Percentiles rank a stretch among this genome's conserved stretches.
Conservation (phyloP, 2,329 filamentous ascomycete genomes). For the Aspergillus piperis region DNA sequence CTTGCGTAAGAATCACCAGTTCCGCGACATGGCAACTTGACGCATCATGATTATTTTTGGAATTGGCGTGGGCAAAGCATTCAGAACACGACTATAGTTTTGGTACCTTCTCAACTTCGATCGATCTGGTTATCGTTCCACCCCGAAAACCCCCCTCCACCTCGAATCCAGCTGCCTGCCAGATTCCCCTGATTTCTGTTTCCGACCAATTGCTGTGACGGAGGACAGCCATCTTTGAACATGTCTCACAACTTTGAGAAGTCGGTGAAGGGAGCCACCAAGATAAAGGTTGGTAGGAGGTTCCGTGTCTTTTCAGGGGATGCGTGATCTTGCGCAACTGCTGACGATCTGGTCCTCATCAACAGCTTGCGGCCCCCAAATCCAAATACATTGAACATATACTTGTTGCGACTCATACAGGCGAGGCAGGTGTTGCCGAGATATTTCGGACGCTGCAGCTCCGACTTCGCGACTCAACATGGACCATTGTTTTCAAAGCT, state of each 20-base stretch:
- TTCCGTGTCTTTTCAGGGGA: not conserved
- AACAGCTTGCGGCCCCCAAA: conserved; percentile 88
- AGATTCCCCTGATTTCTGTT: conserved; percentile 15
- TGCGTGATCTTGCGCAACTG: not conserved
- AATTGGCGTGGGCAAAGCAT: conserved; percentile 27
- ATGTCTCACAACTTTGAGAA: conserved; percentile 80
- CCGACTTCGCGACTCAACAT: conserved; percentile 90
- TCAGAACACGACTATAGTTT: conserved; percentile 19
- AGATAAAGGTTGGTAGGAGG: conserved; percentile 74
- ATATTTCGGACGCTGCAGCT: conserved; percentile 90
- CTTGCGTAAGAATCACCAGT: conserved; percentile 16
- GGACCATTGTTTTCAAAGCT: conserved; percentile 99
- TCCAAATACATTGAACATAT: conserved; percentile 99
- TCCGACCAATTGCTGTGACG: conserved; percentile 13
- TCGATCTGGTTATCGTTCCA: not conserved
- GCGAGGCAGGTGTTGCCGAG: conserved; percentile 91
- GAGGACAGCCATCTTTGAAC: conserved; percentile 17
- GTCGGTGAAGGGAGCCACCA: conserved; percentile 97
- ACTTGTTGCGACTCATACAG: conserved; percentile 88
- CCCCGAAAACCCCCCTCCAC: not conserved
- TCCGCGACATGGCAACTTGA: conserved; percentile 35
- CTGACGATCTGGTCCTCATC: conserved; percentile 25
- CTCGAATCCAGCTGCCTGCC: conserved; percentile 5
- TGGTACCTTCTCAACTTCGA: conserved; percentile 4
- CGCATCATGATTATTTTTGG: conserved; percentile 28